Percentiles rank a stretch among this genome's conserved stretches.
These are phyloP conservation scores for Dichotomopilus funicola DNA, from an alignment of 2,329 filamentous ascomycete species.

Conservation along the genomic window DNA sequence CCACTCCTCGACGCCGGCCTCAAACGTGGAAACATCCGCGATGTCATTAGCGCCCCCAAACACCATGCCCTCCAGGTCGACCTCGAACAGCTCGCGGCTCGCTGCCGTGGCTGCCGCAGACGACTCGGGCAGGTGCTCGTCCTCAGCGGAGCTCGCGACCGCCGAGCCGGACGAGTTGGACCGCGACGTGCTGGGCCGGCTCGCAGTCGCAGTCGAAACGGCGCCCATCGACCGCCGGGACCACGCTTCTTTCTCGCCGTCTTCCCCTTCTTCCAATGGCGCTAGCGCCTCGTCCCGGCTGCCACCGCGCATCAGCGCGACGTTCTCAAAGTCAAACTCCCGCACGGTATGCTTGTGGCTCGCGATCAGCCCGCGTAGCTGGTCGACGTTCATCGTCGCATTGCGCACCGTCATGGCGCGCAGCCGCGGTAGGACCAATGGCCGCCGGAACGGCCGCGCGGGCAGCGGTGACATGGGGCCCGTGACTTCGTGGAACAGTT, in stretches of 20 bases:
- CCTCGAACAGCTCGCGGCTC: constrained; percentile 41
- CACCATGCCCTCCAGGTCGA: constrained; percentile 35
- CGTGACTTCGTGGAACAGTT: constrained; percentile 59
- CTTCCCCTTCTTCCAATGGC: constrained; percentile 51
- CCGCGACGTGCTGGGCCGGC: constrained; percentile 14
- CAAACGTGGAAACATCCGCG: constrained; percentile 18
- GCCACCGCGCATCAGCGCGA: constrained; percentile 59
- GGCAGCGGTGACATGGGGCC: constrained; percentile 59
- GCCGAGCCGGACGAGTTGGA: constrained; percentile 17
- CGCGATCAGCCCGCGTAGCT: constrained; percentile 63
- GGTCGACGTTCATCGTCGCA: constrained; percentile 60
- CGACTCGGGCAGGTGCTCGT: constrained; percentile 38
- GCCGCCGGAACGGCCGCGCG: constrained; percentile 41
- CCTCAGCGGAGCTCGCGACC: constrained; percentile 21
- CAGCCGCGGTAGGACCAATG: constrained; percentile 61
- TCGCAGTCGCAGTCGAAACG: constrained; percentile 24
- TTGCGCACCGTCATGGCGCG: constrained; percentile 67
- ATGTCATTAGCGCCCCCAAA: constrained; percentile 29
- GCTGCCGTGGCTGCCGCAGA: constrained; percentile 51
- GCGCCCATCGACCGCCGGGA: constrained; percentile 33
- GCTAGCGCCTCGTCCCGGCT: constrained; percentile 79
- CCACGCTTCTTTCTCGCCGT: constrained; percentile 33
- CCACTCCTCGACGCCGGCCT: constrained; percentile 27
- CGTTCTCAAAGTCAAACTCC: constrained; percentile 75
- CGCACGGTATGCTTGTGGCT: constrained; percentile 61